These are phyloP conservation scores for Penicillium aurantiogriseum DNA, from an alignment of 2,329 filamentous ascomycete genomes.

Conservation along the genomic window DNA sequence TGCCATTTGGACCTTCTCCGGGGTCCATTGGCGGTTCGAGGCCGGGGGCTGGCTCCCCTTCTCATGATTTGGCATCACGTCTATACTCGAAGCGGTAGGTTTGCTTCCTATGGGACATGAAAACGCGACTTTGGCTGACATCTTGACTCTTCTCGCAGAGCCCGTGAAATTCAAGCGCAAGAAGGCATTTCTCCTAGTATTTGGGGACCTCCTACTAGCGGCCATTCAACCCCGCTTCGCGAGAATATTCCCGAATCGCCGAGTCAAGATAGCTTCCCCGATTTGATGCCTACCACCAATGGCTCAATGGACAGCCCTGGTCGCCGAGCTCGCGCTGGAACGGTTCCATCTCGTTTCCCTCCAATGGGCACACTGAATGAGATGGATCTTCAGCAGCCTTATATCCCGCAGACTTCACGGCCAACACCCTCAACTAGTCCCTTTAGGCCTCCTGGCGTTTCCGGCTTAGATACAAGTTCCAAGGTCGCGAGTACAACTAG, in stretches of 20 bases:
- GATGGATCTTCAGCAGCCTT: slow-evolving; percentile 54
- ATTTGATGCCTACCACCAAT: slow-evolving; percentile 72
- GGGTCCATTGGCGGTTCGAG: slow-evolving; percentile 58
- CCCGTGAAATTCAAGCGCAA: slow-evolving; percentile 94
- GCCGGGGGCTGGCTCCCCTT: slow-evolving; percentile 92
- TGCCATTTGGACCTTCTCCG: slow-evolving; percentile 67
- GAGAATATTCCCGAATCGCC: slow-evolving; percentile 98
- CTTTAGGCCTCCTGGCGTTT: slow-evolving; percentile 64
- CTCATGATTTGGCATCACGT: slow-evolving; percentile 79
- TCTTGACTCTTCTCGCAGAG: slow-evolving; percentile 53
- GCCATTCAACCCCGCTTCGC: slow-evolving; percentile 90
- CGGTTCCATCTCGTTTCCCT: slow-evolving; percentile 91
- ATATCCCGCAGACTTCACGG: slow-evolving; percentile 74
- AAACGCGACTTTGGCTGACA: slow-evolving; percentile 11
- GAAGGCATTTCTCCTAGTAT: slow-evolving; percentile 78
- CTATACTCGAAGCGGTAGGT: slow-evolving; percentile 90
- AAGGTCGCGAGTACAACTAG: slow-evolving; percentile 44
- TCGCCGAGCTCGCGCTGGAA: slow-evolving; percentile 84
- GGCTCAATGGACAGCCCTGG: slow-evolving; percentile 63
- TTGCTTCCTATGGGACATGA: slow-evolving; percentile 2
- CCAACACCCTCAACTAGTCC: slow-evolving; percentile 84
- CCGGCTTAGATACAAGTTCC: slow-evolving; percentile 42
- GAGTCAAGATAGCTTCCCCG: slow-evolving; percentile 86
- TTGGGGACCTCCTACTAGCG: slow-evolving; percentile 95
- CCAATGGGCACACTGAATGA: slow-evolving; percentile 65